A percentile compares a stretch with the other conserved stretches of the same genome.
Conservation (phyloP, 371 early-diverging fungal genomes). For the Lichtheimia ramosa region DNA sequence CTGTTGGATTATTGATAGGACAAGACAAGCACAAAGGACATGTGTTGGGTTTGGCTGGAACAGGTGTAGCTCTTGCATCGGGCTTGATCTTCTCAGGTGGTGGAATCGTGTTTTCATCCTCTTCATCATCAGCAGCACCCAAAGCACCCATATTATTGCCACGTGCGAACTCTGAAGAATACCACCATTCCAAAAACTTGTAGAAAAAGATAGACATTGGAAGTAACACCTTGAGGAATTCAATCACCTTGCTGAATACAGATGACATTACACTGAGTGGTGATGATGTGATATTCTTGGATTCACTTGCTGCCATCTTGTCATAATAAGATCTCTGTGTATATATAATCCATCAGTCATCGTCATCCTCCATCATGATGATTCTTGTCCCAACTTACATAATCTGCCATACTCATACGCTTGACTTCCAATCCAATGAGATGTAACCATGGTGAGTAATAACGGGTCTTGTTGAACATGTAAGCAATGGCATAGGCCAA, state of each 20-base stretch:
- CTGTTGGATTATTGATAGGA: constrained; percentile 83
- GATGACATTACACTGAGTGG: constrained; percentile 22
- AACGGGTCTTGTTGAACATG: constrained; percentile 77
- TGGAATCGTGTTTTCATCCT: constrained; percentile 34
- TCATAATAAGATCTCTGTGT: constrained; percentile 43
- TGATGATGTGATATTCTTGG: constrained; percentile 1
- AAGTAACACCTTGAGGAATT: constrained; percentile 72
- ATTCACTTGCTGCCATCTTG: constrained; percentile 17
- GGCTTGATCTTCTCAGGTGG: constrained; percentile 74
- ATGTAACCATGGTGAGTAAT: constrained; percentile 81
- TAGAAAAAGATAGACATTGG: constrained; percentile 91
- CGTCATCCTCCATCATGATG: not conserved
- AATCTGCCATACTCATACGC: constrained; percentile 80
- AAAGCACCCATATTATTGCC: constrained; percentile 30
- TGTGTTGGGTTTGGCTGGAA: constrained; percentile 69
- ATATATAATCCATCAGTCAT: not conserved
- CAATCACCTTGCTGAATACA: constrained; percentile 59
- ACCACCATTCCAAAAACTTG: constrained; percentile 96
- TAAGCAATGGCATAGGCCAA: constrained; percentile 77
- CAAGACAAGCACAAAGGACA: constrained; percentile 78
- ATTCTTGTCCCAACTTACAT: constrained; percentile 54
- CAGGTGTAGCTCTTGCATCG: constrained; percentile 71
- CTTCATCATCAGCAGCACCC: constrained; percentile 22
- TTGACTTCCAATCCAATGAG: constrained; percentile 72
- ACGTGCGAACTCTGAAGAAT: constrained; percentile 72